Evolutionary conservation across 768 basidiomycete species (phyloP).

Genomic region (Lyophyllum shimeji): DNA sequence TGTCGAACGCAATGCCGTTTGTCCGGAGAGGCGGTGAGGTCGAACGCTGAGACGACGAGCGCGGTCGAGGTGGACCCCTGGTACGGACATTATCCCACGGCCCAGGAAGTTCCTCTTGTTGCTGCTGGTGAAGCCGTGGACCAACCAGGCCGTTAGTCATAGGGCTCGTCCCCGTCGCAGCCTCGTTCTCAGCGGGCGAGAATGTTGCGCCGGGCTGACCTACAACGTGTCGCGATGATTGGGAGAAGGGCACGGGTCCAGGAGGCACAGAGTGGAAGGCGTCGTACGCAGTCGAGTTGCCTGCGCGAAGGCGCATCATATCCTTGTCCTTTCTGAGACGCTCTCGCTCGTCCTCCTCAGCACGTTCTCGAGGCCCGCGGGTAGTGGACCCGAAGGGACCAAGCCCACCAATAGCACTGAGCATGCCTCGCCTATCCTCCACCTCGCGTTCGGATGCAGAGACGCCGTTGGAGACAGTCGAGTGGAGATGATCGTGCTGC

Average conservation of each 20-base stretch:
- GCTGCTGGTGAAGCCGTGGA: conserved; percentile 14
- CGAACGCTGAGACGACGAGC: conserved; percentile 34
- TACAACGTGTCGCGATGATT: conserved; percentile 34
- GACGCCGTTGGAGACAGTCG: conserved; percentile 12
- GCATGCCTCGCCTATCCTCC: conserved; percentile 44
- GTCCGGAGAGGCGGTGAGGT: conserved; percentile 27
- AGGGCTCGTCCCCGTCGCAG: conserved; percentile 15
- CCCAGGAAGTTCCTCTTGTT: conserved; percentile 35
- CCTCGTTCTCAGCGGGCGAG: conserved; percentile 14
- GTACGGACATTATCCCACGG: conserved; percentile 43
- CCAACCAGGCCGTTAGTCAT: conserved; percentile 18
- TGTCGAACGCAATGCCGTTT: conserved; percentile 7
- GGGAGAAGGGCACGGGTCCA: conserved; percentile 12
- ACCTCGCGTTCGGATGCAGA: conserved; percentile 32
- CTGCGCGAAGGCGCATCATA: conserved; percentile 31
- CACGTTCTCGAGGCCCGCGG: conserved; percentile 62
- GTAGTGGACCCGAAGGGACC: conserved; percentile 25
- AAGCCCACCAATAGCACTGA: conserved; percentile 39
- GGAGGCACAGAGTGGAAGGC: conserved; percentile 70
- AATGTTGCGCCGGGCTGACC: conserved; percentile 22
- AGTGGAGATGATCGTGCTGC: conserved; percentile 16
- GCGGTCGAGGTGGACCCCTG: conserved; percentile 11
- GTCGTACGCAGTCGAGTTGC: conserved; percentile 59
- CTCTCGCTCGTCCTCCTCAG: conserved; percentile 58
- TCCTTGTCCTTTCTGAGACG: conserved; percentile 41